Evolutionary conservation across 805 yeast genomes (phyloP), one percentile per base, ranked within the genome.

Genomic region (Metschnikowia cerradonensis): DNA sequence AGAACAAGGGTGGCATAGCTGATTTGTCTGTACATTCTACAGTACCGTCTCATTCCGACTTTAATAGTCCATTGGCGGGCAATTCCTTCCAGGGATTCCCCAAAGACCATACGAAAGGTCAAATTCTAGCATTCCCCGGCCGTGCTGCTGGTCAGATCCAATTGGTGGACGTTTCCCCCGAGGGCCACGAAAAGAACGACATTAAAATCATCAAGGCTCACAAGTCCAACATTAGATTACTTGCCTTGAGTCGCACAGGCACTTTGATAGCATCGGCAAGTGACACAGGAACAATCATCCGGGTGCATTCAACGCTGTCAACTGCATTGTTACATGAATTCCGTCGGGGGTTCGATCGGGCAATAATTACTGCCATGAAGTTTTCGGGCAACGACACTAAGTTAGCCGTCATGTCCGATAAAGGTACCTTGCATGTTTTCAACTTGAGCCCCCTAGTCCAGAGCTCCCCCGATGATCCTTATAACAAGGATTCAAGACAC

Each of bases 301-400:
- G 96, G 47, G 74, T 89, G 2, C 90, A 85, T 62, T 83, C 89
- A 4, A 80, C 90, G 1, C 73, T 75, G 46, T 82, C 80, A 33
- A 86, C 95, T 26, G 77, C 86, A 1, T 70, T 89, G 46, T 60
- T 89, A n/a, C 85, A 79, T 61, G 97, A 90, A 64, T 91, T 91
- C 61, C 75, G 98, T 58, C 75, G 99, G 46, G 99, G 99, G 0
- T 65, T 91, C 19, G 98, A 94, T 66, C 78, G 84, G 47, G 97
- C 97, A 1, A 73, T 77, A 15, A 80, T 94, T 6, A 87, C 86
- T 38, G 85, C 94, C 6, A 84, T 94, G 85, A 83, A 83, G 48
- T 90, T 92, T 64, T 85, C 92, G 4, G 90, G 88, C 7, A 78
- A 82, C 57, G 91, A 90, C 43, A 67, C 82, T 10, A 80, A 82